These are phyloP conservation scores for Oldenlandia corymbosa DNA, from an alignment of 257 asterid species.

Conservation along the genomic window DNA sequence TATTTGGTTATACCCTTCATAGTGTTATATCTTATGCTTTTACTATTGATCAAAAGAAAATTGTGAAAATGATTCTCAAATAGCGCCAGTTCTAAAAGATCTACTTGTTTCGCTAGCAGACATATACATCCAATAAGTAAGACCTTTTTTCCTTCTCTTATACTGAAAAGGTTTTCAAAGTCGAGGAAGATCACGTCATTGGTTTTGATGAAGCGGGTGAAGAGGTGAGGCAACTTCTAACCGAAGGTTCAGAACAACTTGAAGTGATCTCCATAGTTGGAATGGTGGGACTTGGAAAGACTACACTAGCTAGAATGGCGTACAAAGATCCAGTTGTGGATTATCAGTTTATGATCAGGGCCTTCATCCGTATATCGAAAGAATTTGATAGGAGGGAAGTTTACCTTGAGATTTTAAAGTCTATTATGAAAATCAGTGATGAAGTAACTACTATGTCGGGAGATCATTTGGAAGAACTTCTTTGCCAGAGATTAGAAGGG, in stretches of 20 bases:
- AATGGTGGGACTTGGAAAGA: slow-evolving; percentile 23
- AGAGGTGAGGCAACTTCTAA: neutral
- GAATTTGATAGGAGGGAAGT: slow-evolving; percentile 16
- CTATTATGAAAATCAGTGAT: neutral
- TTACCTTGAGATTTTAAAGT: slow-evolving; percentile 12
- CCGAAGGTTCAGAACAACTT: neutral
- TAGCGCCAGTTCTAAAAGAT: too few relatives aligned
- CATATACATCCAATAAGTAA: too few relatives aligned
- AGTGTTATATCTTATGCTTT: too few relatives aligned
- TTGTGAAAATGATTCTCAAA: too few relatives aligned
- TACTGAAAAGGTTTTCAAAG: neutral
- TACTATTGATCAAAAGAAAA: too few relatives aligned
- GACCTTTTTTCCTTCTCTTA: too few relatives aligned
- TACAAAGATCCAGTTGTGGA: slow-evolving; percentile 14
- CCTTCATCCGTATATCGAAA: slow-evolving; percentile 20
- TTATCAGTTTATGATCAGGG: slow-evolving; percentile 14
- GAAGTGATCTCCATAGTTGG: slow-evolving; percentile 11
- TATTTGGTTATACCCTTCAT: too few relatives aligned
- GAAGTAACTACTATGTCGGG: neutral
- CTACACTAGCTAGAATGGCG: slow-evolving; percentile 21
- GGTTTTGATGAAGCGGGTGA: slow-evolving; percentile 10
- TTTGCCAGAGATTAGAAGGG: neutral
- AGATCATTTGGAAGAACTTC: neutral
- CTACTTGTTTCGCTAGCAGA: too few relatives aligned
- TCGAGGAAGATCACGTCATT: slow-evolving; percentile 11